Evolutionary conservation across 331 rosid species (phyloP).

Genomic region (Acacia concinna): DNA sequence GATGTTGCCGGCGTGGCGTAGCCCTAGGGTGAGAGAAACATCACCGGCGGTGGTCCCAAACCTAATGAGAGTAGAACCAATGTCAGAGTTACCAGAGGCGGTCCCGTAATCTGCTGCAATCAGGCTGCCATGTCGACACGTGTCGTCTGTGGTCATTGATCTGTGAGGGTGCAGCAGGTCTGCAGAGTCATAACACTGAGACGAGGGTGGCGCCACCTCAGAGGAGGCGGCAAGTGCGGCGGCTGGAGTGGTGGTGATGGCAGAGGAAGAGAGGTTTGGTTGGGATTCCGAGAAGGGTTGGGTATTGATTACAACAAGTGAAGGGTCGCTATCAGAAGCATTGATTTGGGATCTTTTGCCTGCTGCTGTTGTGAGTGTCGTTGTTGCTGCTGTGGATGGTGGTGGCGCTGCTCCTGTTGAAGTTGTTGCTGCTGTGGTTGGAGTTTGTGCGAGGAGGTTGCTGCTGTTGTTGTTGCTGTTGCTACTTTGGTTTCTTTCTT

Average conservation of each 20-base stretch:
- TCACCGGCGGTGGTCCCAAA: constrained; percentile 93
- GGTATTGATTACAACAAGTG: constrained; percentile 60
- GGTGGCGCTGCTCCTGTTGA: constrained; percentile 43
- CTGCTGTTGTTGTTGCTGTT: constrained; percentile 30
- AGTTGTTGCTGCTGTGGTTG: constrained; percentile 40
- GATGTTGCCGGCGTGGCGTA: constrained; percentile 91
- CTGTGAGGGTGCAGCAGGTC: constrained; percentile 31
- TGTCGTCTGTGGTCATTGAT: constrained; percentile 40
- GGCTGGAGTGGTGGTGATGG: constrained; percentile 7
- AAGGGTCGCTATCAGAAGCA: constrained; percentile 68
- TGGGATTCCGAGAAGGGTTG: constrained; percentile 68
- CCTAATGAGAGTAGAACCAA: constrained; percentile 62
- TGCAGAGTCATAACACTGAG: constrained; percentile 30
- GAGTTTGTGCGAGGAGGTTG: constrained; percentile 59
- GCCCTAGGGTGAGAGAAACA: constrained; percentile 97
- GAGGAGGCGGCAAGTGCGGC: constrained; percentile 33
- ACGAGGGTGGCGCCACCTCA: constrained; percentile 40
- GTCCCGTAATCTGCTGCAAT: constrained; percentile 59
- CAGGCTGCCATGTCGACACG: constrained; percentile 60
- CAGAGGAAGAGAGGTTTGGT: constrained; percentile 29
- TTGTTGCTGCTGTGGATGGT: constrained; percentile 26
- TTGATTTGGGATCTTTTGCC: constrained; percentile 62
- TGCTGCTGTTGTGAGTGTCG: constrained; percentile 21
- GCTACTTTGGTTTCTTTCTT: constrained; percentile 43
- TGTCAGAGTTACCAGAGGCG: constrained; percentile 49